A percentile compares a stretch with the other conserved stretches of the same genome.
Evolutionary conservation across 2,329 filamentous ascomycete genomes (phyloP).

Genomic region (Metarhizium album): DNA sequence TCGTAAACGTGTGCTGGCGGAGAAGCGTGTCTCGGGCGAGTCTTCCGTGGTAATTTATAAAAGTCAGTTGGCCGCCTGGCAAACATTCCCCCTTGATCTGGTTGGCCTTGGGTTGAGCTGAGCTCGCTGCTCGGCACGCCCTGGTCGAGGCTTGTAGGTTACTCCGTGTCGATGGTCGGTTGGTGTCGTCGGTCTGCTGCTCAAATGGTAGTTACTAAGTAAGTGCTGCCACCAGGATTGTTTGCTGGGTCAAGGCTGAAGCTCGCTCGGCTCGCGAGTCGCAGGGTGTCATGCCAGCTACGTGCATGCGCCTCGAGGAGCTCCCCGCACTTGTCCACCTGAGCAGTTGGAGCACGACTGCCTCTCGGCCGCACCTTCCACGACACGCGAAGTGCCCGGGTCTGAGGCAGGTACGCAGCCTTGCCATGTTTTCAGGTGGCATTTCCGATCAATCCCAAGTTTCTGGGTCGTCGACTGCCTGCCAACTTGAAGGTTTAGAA

Average conservation of each 20-base stretch:
- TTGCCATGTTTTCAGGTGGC: not conserved
- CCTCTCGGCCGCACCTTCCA: too few species aligned
- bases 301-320: too few species aligned
- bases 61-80: not conserved
- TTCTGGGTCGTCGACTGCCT: not conserved
- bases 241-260: not conserved
- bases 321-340: not conserved
- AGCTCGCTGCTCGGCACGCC: not conserved
- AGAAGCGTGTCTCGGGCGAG: not conserved
- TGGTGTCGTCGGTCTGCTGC: too few species aligned
- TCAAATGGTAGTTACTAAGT: too few species aligned
- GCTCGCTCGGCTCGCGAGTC: not conserved
- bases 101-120: not conserved
- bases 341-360: too few species aligned
- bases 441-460: not conserved
- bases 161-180: not conserved
- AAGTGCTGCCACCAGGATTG: too few species aligned
- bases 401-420: not conserved
- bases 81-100: not conserved
- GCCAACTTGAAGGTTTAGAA: not conserved
- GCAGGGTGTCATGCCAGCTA: not conserved
- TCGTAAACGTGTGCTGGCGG: not conserved
- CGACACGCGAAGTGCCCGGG: not conserved
- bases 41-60: not conserved
- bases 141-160: not conserved